Conservation (phyloP, 2,329 filamentous ascomycete genomes). For the Stromatinia cepivora region DNA sequence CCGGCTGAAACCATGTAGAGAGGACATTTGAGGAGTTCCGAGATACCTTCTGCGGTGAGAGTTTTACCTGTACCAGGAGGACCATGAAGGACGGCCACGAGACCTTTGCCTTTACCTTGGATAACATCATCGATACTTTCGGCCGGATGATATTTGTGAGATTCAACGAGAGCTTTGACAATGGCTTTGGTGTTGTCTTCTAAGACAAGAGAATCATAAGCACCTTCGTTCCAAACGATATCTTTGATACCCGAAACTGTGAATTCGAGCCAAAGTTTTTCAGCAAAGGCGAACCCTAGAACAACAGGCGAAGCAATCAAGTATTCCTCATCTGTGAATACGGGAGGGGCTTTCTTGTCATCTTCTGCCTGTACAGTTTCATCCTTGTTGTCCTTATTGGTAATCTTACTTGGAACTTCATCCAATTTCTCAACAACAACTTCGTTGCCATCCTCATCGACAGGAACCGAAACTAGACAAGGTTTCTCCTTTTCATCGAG, state of each 20-base stretch:
- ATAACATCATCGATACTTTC: conserved; percentile 82
- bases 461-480: conserved; percentile 54
- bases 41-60: conserved; percentile 82
- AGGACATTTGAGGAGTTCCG: conserved; percentile 77
- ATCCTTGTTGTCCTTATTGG: conserved; percentile 31
- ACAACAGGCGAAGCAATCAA: conserved; percentile 82
- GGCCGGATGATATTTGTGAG: conserved; percentile 78
- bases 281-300: conserved; percentile 81
- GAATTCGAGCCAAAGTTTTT: conserved; percentile 90
- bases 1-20: conserved; percentile 82
- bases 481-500: conserved; percentile 52
- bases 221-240: conserved; percentile 80
- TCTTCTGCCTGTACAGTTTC: conserved; percentile 28
- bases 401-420: conserved; percentile 44
- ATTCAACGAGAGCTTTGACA: conserved; percentile 79
- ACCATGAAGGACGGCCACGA: conserved; percentile 79
- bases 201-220: conserved; percentile 80
- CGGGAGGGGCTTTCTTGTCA: conserved; percentile 44
- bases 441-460: conserved; percentile 56
- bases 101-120: conserved; percentile 81
- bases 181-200: conserved; percentile 61
- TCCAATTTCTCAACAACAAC: conserved; percentile 59
- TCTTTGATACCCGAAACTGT: conserved; percentile 76
- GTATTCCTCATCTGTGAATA: conserved; percentile 80
- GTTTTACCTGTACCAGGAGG: conserved; percentile 89